Conservation (phyloP, 1,284 basidiomycete genomes). For the Ustilago shanxiensis region DNA sequence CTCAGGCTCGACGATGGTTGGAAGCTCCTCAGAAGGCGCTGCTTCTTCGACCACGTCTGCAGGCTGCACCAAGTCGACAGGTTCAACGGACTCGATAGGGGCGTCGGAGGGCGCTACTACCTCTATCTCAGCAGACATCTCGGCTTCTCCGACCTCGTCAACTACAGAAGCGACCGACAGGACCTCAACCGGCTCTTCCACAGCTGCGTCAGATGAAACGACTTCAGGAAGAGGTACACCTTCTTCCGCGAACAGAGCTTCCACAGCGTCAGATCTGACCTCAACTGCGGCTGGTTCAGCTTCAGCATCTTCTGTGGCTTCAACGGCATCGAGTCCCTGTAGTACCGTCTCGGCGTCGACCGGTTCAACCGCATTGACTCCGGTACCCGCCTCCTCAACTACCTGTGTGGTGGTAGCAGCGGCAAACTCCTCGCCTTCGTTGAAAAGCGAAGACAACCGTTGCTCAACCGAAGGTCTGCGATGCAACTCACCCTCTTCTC, state of each 20-base stretch:
- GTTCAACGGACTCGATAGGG: not conserved
- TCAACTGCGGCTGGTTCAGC: not conserved
- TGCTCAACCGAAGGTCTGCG: constrained; percentile 26
- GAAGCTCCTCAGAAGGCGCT: not conserved
- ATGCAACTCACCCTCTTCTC: constrained; percentile 4
- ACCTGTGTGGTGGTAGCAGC: not conserved
- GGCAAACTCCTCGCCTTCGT: not conserved
- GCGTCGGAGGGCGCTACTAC: not conserved
- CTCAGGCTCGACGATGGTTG: not conserved
- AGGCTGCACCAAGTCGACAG: not conserved
- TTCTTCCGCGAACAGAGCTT: not conserved
- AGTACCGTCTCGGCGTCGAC: not conserved
- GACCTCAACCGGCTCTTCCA: not conserved
- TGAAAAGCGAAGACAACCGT: constrained; percentile 32
- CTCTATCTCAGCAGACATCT: not conserved
- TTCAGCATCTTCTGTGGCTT: not conserved
- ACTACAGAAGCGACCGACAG: not conserved
- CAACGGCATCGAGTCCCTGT: not conserved
- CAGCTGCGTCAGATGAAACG: not conserved
- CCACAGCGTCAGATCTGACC: not conserved
- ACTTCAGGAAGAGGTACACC: not conserved
- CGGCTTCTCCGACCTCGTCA: not conserved
- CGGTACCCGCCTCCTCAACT: not conserved
- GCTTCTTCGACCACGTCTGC: not conserved
- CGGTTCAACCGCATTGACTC: not conserved